Conservation (phyloP, 1,139 yeast genomes). For the Scheffersomyces insectosa region DNA sequence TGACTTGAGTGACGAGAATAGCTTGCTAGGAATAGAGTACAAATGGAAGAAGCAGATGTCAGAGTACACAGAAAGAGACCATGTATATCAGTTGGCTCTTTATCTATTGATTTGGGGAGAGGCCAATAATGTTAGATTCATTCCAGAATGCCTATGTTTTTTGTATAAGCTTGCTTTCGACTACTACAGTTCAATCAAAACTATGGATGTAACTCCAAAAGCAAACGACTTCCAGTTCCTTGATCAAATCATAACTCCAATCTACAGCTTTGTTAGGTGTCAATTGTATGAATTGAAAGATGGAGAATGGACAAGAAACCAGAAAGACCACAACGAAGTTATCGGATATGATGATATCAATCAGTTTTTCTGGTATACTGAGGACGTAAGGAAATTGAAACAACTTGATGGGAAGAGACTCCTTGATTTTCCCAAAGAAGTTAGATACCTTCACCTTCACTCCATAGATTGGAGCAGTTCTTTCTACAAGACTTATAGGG, state of each 20-base stretch:
- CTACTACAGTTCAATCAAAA: conserved; percentile 10
- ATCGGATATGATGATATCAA: conserved; percentile 89
- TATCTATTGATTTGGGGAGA: conserved; percentile 47
- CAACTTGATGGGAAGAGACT: conserved; percentile 29
- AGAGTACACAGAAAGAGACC: conserved; percentile 18
- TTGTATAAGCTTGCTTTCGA: conserved; percentile 35
- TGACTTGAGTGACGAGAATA: conserved; percentile 16
- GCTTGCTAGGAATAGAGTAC: conserved; percentile 17
- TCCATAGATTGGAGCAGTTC: conserved; percentile 61
- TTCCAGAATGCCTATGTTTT: conserved; percentile 46
- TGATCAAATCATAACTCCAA: conserved; percentile 44
- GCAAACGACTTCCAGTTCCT: conserved; percentile 22
- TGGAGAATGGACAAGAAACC: conserved; percentile 47
- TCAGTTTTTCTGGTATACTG: conserved; percentile 79
- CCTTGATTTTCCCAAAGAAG: conserved; percentile 40
- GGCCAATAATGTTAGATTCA: conserved; percentile 41
- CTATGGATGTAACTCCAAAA: not conserved
- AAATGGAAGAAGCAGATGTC: conserved; percentile 27
- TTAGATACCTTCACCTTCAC: conserved; percentile 50
- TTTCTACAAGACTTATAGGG: conserved; percentile 72
- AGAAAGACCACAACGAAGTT: conserved; percentile 65
- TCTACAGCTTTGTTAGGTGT: conserved; percentile 42
- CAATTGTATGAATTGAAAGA: conserved; percentile 42
- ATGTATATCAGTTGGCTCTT: conserved; percentile 31
- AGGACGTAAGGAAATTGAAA: conserved; percentile 55